Evolutionary conservation across 2,329 filamentous ascomycete genomes (phyloP).

Genomic region (Trichoderma oligosporum): DNA sequence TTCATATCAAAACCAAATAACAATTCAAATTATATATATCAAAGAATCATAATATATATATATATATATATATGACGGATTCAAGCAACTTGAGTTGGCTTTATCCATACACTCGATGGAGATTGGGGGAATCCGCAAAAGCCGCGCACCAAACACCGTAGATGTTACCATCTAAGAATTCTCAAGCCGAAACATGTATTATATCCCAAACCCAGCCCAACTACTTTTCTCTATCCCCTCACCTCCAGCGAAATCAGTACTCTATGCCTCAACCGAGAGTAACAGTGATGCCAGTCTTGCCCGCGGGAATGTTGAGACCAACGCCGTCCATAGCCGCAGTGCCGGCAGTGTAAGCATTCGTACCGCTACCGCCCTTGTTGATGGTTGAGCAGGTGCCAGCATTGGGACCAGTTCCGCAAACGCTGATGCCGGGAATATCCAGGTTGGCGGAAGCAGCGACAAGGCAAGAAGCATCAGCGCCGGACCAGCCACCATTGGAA

Average conservation of each 20-base stretch:
- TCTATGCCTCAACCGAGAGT: conserved; percentile 30
- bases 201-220: conserved; percentile 11
- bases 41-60: conserved; percentile 19
- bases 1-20: conserved; percentile 6
- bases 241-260: not conserved
- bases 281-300: conserved; percentile 30
- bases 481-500: conserved; percentile 47
- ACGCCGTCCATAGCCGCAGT: conserved; percentile 39
- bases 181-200: conserved; percentile 10
- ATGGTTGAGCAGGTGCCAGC: conserved; percentile 42
- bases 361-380: conserved; percentile 34
- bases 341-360: conserved; percentile 38
- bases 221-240: conserved; percentile 8
- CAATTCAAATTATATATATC: conserved; percentile 18
- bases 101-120: conserved; percentile 10
- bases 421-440: conserved; percentile 35
- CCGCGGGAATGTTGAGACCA: conserved; percentile 38
- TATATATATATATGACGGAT: conserved; percentile 17
- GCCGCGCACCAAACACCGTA: conserved; percentile 22
- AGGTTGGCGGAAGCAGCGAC: conserved; percentile 37
- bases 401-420: conserved; percentile 37
- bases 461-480: conserved; percentile 49
- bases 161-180: conserved; percentile 11
- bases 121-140: conserved; percentile 17
- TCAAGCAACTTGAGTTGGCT: conserved; percentile 3